Conservation (phyloP, 192 early-diverging fungal species). For the Gonapodya prolifera region DNA sequence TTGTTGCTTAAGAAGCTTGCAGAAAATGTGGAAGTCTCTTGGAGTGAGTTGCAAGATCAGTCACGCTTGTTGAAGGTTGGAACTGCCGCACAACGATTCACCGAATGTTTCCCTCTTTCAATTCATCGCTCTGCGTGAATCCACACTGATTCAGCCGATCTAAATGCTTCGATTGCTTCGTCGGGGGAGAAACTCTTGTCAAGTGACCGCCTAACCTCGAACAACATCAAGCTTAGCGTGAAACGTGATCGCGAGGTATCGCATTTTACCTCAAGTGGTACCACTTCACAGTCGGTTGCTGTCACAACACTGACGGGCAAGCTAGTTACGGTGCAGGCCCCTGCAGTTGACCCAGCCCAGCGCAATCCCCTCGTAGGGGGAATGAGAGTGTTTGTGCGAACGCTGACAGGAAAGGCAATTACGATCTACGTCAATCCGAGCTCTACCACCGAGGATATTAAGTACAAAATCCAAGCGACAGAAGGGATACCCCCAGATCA, state of each 20-base stretch:
- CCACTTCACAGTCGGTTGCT: no score
- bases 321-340: no score
- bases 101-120: background rate
- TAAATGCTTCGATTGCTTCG: no score
- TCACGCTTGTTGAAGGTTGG: background rate
- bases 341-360: no score
- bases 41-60: background rate
- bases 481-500: constrained; percentile 66
- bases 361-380: no score
- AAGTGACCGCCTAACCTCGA: no score
- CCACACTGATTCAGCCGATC: no score
- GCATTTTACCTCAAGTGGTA: no score
- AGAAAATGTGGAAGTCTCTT: background rate
- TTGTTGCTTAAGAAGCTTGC: background rate
- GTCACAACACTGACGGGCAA: no score
- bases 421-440: constrained; percentile 16
- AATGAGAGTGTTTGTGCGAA: constrained; percentile 82
- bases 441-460: constrained; percentile 52
- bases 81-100: background rate
- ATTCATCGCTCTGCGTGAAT: background rate
- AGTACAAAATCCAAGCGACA: constrained; percentile 66
- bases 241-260: no score
- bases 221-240: no score
- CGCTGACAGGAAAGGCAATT: constrained; percentile 72
- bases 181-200: no score